A percentile compares a stretch with the other conserved stretches of the same genome.
Evolutionary conservation across 2,329 filamentous ascomycete species (phyloP).

Genomic region (Colletotrichum neosansevieriae): DNA sequence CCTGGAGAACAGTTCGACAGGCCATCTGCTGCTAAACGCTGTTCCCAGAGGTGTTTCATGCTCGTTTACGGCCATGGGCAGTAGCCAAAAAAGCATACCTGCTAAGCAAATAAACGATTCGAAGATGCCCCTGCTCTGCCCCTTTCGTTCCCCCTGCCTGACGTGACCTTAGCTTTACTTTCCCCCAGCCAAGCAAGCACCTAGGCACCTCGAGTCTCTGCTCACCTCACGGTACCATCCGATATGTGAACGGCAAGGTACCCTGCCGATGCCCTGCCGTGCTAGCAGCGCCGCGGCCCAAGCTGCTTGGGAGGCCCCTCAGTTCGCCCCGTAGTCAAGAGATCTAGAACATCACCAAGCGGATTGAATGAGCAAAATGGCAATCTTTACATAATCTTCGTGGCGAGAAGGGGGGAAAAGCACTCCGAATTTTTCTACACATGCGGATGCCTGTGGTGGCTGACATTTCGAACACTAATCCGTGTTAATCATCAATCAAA

Average conservation of each 20-base stretch:
- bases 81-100: too few species aligned
- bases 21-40: slow-evolving; percentile 23
- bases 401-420: too few species aligned
- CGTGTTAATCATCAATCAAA: background rate
- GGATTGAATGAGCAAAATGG: slow-evolving; percentile 8
- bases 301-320: slow-evolving; percentile 30
- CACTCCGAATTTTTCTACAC: background rate
- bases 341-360: slow-evolving; percentile 39
- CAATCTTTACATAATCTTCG: slow-evolving; percentile 29
- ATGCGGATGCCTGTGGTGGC: too few species aligned
- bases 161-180: too few species aligned
- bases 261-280: slow-evolving; percentile 14
- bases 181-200: background rate
- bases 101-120: background rate
- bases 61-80: slow-evolving; percentile 6
- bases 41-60: slow-evolving; percentile 36
- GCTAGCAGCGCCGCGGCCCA: background rate
- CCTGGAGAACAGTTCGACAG: background rate
- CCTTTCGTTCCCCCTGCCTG: too few species aligned
- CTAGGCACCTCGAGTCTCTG: background rate
- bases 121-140: too few species aligned
- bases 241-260: background rate
- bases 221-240: slow-evolving; percentile 13
- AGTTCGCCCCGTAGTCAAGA: slow-evolving; percentile 27
- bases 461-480: too few species aligned